These are phyloP conservation scores for Petunia secreta DNA, from an alignment of 257 asterid genomes.

Conservation along the genomic window DNA sequence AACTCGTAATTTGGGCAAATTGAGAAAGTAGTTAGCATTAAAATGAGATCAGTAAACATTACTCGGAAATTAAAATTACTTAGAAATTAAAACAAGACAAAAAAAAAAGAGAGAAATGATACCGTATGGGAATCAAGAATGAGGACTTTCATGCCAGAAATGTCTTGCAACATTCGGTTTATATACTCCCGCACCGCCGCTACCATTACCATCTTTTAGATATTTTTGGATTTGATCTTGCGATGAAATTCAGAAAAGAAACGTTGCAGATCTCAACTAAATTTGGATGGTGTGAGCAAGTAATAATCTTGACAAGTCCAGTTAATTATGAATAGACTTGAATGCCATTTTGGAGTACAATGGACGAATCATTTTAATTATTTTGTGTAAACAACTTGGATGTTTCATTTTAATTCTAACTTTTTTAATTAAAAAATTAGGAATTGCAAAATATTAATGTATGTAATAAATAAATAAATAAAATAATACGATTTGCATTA, in stretches of 20 bases:
- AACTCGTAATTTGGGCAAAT: neutral
- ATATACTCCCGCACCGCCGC: conserved; percentile 75
- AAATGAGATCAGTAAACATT: neutral
- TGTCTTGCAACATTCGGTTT: conserved; percentile 88
- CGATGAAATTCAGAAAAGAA: neutral
- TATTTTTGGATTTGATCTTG: neutral
- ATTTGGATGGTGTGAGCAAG: neutral
- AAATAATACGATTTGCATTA: too few relatives aligned
- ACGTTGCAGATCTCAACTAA: conserved; percentile 16
- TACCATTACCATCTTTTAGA: conserved; percentile 63
- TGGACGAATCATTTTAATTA: too few relatives aligned
- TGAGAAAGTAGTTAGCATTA: neutral
- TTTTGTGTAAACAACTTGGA: too few relatives aligned
- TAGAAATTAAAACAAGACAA: too few relatives aligned
- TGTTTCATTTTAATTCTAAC: too few relatives aligned
- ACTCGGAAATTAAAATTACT: too few relatives aligned
- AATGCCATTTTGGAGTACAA: too few relatives aligned
- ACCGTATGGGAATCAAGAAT: conserved; percentile 92
- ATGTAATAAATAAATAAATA: too few relatives aligned
- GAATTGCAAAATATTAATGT: too few relatives aligned
- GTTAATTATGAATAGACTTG: too few relatives aligned
- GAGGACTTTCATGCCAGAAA: conserved; percentile 97
- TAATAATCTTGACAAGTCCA: too few relatives aligned
- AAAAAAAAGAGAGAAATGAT: neutral
- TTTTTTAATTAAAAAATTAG: too few relatives aligned